Evolutionary conservation across 2,329 filamentous ascomycete genomes (phyloP).

Genomic region (Microsporum audouinii): DNA sequence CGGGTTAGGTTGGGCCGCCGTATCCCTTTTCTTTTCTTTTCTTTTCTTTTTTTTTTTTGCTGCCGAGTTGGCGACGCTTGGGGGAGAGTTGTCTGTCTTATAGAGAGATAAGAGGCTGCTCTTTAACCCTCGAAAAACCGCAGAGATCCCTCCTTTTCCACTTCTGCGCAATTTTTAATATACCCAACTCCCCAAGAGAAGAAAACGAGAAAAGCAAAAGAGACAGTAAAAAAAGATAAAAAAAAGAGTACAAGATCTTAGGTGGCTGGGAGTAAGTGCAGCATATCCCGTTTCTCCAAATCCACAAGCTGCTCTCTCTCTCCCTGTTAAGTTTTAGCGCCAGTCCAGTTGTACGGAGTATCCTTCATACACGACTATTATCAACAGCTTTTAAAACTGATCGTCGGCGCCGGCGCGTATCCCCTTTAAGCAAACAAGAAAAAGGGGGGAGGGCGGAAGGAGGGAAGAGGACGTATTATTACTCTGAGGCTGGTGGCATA

Average conservation of each 20-base stretch:
- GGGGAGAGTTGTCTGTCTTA: not conserved
- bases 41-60: not conserved
- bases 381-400: not conserved
- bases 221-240: not conserved
- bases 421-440: not conserved
- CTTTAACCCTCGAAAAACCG: not conserved
- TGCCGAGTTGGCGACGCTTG: not conserved
- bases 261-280: not conserved
- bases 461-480: not conserved
- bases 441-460: not conserved
- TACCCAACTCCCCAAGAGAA: not conserved
- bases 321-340: not conserved
- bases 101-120: not conserved
- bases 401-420: not conserved
- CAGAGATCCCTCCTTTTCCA: not conserved
- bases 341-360: not conserved
- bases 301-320: not conserved
- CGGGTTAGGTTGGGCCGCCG: not conserved
- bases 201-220: not conserved
- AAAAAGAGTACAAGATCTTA: not conserved
- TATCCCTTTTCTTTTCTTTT: not conserved
- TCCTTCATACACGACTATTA: not conserved
- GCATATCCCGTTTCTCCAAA: not conserved
- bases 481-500: conserved; percentile 1
- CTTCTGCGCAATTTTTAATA: not conserved